Percentiles rank a stretch among this genome's conserved stretches.
Conservation (phyloP, 768 basidiomycete genomes). For the Mycena belliarum region DNA sequence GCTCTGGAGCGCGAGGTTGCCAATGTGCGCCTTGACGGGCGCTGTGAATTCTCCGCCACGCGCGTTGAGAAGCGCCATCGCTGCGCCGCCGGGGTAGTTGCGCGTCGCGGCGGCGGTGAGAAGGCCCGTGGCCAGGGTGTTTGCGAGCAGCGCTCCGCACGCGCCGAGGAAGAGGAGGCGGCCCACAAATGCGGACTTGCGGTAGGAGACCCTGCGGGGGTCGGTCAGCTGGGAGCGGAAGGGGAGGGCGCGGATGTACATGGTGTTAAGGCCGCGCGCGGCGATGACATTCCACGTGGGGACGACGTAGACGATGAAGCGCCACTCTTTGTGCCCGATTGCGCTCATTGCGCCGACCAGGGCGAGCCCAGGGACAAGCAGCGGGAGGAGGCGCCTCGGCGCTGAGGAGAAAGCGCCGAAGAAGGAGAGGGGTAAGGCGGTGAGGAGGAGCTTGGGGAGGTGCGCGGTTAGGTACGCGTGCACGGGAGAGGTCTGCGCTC, state of each 20-base stretch:
- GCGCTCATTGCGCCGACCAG: constrained; percentile 69
- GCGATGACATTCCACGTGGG: constrained; percentile 82
- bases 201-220: constrained; percentile 41
- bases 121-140: constrained; percentile 53
- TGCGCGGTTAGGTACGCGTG: constrained; percentile 63
- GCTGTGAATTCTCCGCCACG: constrained; percentile 19
- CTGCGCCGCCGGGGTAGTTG: constrained; percentile 91
- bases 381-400: constrained; percentile 50
- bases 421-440: constrained; percentile 59
- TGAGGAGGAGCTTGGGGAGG: constrained; percentile 79
- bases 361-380: constrained; percentile 41
- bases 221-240: not conserved
- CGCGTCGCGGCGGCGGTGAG: constrained; percentile 57
- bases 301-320: constrained; percentile 88
- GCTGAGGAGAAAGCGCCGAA: constrained; percentile 51
- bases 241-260: constrained; percentile 51
- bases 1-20: constrained; percentile 84
- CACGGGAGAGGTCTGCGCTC: constrained; percentile 63
- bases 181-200: constrained; percentile 50
- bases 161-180: constrained; percentile 47
- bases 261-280: constrained; percentile 58
- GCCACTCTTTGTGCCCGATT: constrained; percentile 96
- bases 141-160: constrained; percentile 50
- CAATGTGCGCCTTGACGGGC: constrained; percentile 72
- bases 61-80: constrained; percentile 63